phyloP scores from a whole-genome alignment of 768 basidiomycete genomes.

The Leccinellum albellum region DNA sequence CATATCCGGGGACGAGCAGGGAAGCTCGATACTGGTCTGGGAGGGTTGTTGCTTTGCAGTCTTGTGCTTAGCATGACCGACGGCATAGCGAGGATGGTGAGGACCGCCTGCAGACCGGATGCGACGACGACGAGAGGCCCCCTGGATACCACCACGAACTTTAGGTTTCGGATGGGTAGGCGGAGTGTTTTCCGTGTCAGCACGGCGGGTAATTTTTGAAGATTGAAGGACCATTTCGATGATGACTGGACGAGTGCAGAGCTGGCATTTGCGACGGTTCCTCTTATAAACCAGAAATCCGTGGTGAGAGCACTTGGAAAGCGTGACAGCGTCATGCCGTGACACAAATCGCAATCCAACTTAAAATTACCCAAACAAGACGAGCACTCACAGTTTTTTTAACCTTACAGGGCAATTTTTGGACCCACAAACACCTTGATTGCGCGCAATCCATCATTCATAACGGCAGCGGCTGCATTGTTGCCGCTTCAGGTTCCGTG shows the following conservation, averaged over 20 bases:
- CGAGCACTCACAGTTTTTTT: neutral
- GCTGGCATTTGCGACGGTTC: neutral
- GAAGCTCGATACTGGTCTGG: slow-evolving; percentile 30
- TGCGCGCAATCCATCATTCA: slow-evolving; percentile 26
- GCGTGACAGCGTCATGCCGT: slow-evolving; percentile 29
- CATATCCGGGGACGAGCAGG: slow-evolving; percentile 12
- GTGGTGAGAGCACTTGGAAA: slow-evolving; percentile 10
- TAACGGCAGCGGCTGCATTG: slow-evolving; percentile 1
- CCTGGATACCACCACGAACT: slow-evolving; percentile 30
- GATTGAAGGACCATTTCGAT: slow-evolving; percentile 24
- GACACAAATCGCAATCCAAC: slow-evolving; percentile 31
- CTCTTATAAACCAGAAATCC: slow-evolving; percentile 24
- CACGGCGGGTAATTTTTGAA: slow-evolving; percentile 19
- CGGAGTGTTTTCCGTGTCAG: slow-evolving; percentile 34
- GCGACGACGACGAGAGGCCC: slow-evolving; percentile 39
- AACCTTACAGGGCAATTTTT: slow-evolving; percentile 23
- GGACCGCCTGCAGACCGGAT: slow-evolving; percentile 29
- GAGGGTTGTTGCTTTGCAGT: slow-evolving; percentile 13
- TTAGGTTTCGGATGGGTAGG: slow-evolving; percentile 18
- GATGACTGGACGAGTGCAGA: neutral
- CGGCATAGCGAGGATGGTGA: slow-evolving; percentile 31
- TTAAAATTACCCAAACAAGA: slow-evolving; percentile 21
- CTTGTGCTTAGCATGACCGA: slow-evolving; percentile 40
- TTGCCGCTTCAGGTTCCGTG: neutral
- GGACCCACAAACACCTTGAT: slow-evolving; percentile 29